A percentile compares a stretch with the other conserved stretches of the same genome.
These are phyloP conservation scores for Protomyces inouyei DNA, from an alignment of 1,139 yeast genomes.

Conservation along the genomic window DNA sequence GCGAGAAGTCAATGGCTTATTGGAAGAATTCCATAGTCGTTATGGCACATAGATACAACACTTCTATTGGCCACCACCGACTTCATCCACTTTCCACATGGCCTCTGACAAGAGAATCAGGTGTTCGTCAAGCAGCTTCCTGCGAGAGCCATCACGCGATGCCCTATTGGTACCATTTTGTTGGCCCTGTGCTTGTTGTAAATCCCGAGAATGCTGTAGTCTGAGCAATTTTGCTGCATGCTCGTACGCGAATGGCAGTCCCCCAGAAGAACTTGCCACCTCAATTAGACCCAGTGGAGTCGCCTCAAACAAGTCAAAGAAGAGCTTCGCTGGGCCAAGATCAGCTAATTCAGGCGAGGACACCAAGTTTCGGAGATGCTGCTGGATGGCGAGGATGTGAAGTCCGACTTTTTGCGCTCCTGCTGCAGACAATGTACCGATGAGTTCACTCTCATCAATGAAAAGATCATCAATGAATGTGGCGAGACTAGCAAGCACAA, in stretches of 20 bases:
- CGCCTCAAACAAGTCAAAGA: slow-evolving; percentile 1
- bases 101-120: background rate
- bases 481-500: slow-evolving; percentile 24
- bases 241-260: slow-evolving; percentile 7
- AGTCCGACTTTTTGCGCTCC: slow-evolving; percentile 25
- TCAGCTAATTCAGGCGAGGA: slow-evolving; percentile 17
- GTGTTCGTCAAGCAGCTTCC: slow-evolving; percentile 13
- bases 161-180: background rate
- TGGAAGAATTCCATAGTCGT: background rate
- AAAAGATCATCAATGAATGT: slow-evolving; percentile 27
- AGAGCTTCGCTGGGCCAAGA: slow-evolving; percentile 18
- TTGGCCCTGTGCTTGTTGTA: background rate
- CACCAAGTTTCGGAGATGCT: slow-evolving; percentile 23
- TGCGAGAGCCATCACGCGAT: background rate
- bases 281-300: slow-evolving; percentile 8
- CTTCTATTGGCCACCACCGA: background rate
- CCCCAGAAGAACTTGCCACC: background rate
- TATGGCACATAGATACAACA: background rate
- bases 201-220: slow-evolving; percentile 20
- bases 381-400: slow-evolving; percentile 26
- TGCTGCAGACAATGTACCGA: slow-evolving; percentile 6
- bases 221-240: slow-evolving; percentile 19
- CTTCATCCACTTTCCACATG: background rate
- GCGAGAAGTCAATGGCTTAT: slow-evolving; percentile 13
- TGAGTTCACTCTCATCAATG: slow-evolving; percentile 7